A percentile compares a stretch with the other conserved stretches of the same genome.
Conservation (phyloP, 2,329 filamentous ascomycete species). For the Escovopsis weberi region DNA sequence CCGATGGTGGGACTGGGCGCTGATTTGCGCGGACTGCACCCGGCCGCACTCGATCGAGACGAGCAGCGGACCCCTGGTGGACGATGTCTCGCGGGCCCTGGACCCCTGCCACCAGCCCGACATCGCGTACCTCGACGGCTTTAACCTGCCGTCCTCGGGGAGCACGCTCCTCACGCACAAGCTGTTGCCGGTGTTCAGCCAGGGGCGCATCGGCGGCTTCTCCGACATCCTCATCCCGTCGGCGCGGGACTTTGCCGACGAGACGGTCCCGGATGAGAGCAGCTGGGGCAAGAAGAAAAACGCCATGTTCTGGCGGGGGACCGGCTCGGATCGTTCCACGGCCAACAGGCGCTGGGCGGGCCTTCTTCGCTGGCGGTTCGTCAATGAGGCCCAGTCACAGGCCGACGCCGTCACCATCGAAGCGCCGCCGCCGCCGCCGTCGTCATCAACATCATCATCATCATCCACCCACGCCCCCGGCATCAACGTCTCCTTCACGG, state of each 20-base stretch:
- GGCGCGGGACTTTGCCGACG: constrained; percentile 42
- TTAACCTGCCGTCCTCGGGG: constrained; percentile 34
- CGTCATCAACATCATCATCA: too few relatives aligned
- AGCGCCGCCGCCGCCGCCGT: too few relatives aligned
- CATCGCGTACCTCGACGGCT: constrained; percentile 35
- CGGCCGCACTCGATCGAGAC: constrained; percentile 20
- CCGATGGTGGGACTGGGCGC: constrained; percentile 25
- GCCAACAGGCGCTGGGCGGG: constrained; percentile 34
- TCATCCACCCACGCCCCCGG: constrained; percentile 4
- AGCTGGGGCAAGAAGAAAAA: constrained; percentile 34
- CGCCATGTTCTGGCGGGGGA: constrained; percentile 39
- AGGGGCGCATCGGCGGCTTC: constrained; percentile 38
- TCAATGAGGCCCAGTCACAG: constrained; percentile 27
- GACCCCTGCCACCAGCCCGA: constrained; percentile 36
- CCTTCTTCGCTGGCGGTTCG: constrained; percentile 55
- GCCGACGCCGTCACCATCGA: constrained; percentile 13
- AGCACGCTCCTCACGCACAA: constrained; percentile 32
- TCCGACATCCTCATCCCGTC: constrained; percentile 38
- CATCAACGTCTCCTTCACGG: constrained; percentile 23
- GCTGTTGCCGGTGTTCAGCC: constrained; percentile 40
- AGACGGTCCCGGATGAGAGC: constrained; percentile 36
- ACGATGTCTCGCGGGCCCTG: constrained; percentile 39
- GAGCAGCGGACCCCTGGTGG: constrained; percentile 26
- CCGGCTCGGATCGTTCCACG: constrained; percentile 37
- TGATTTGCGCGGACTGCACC: constrained; percentile 18